Conservation (phyloP, 164 flowering plant species). For the Buxus sempervirens region DNA sequence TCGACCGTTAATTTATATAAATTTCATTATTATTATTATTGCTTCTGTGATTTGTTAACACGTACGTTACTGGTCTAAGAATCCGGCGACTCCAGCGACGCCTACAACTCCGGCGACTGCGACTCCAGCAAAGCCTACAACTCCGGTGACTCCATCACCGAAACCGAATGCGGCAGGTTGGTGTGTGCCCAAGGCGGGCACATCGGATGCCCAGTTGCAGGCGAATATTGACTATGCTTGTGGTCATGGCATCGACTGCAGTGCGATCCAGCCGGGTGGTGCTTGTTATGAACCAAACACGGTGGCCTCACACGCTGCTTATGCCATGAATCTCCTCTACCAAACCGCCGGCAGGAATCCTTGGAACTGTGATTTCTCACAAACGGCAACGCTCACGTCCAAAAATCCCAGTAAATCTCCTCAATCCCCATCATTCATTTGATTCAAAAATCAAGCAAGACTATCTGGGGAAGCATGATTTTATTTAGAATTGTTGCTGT, state of each 20-base stretch:
- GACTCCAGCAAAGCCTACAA: too few relatives aligned
- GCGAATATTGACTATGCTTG: conserved; percentile 77
- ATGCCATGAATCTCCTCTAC: conserved; percentile 80
- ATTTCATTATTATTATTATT: too few relatives aligned
- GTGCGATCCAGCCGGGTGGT: conserved; percentile 72
- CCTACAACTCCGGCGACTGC: conserved; percentile 23
- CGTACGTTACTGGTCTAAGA: conserved; percentile 12
- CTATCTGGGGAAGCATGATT: too few relatives aligned
- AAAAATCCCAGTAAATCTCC: conserved; percentile 63
- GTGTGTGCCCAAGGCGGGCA: conserved; percentile 75
- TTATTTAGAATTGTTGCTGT: background rate
- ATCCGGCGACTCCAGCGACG: conserved; percentile 29
- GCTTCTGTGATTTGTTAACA: background rate
- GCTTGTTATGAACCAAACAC: conserved; percentile 74
- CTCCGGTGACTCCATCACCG: conserved; percentile 27
- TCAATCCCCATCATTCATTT: background rate
- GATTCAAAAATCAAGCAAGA: background rate
- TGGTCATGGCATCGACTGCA: conserved; percentile 60
- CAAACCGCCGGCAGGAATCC: conserved; percentile 55
- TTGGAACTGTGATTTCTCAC: conserved; percentile 76
- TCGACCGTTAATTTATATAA: too few relatives aligned
- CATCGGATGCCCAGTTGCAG: conserved; percentile 57
- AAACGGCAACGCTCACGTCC: conserved; percentile 60
- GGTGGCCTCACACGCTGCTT: conserved; percentile 69
- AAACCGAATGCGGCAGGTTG: conserved; percentile 34